Base-by-base conservation (phyloP, 495 filamentous ascomycete species). In the Opeltia flavorubescens region DNA sequence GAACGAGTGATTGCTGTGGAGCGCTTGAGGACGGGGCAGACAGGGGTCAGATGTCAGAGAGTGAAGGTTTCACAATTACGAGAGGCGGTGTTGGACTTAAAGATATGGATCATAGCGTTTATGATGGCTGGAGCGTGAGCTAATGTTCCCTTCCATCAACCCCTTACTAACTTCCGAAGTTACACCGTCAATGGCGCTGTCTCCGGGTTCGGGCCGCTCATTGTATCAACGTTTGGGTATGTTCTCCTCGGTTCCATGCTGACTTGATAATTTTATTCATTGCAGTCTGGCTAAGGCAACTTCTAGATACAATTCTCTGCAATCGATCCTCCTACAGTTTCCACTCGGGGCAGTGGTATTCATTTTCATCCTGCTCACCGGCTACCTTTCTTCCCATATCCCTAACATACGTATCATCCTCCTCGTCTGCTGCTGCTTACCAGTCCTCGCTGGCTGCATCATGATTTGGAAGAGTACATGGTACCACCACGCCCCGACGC, bases 121-220 rank as follows among this genome's bases (percentile, higher is more conserved):
- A 76, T 76, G 61, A 77, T 76, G 72, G 69, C 64, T 24, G 59
- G 68, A 12, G 74, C 74, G 61, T 73, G 44, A 58, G 67, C 53
- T n/a, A n/a, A n/a, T n/a, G 29, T 49, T 24, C 26, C 18, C 20
- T 29, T 40, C 17, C 12, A 34, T 38, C 43, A n/a, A 20, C 23
- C 8, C 36, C 13, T 12, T 21, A 47, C 44, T 29, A 27, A 42
- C 15, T 11, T 26, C 35, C 7, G 29, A 18, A 72, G 69, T 4
- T 84, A 84, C 52, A 83, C 78, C 1, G 75, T 86, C 49, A 85
- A 86, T 50, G 81, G 82, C 17, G 81, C 80, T 3, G 76, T 85
- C n/a, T 72, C 71, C n/a, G 81, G 81, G 0, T 86, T 86, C 55
- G 81, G 83, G 0, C 81, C 81, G 2, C 59, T 86, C 4, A 85